Evolutionary conservation across 2,329 filamentous ascomycete genomes (phyloP).

Genomic region (Pestalotiopsis sp.): DNA sequence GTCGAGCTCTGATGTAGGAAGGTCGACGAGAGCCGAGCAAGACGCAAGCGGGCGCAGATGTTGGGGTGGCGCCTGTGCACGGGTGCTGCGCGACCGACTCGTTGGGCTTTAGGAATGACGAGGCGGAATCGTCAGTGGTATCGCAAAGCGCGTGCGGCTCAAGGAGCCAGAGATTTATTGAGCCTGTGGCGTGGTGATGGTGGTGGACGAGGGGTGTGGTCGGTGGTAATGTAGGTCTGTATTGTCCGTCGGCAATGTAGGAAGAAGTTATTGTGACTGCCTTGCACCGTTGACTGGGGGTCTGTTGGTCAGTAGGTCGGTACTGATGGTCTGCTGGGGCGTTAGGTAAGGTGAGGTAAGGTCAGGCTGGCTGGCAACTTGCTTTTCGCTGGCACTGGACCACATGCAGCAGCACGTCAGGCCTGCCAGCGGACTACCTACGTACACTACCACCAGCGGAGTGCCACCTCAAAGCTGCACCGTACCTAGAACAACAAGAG

Average conservation of each 20-base stretch:
- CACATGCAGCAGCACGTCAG: no score
- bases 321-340: neutral
- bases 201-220: neutral
- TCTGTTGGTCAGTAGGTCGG: neutral
- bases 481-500: neutral
- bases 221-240: neutral
- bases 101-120: neutral
- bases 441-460: no score
- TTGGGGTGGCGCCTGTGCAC: neutral
- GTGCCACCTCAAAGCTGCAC: no score
- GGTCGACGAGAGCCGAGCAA: neutral
- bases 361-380: neutral
- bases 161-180: neutral
- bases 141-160: neutral
- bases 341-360: neutral
- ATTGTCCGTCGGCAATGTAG: neutral
- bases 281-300: constrained; percentile 6
- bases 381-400: neutral
- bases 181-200: neutral
- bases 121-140: neutral
- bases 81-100: neutral
- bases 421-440: no score
- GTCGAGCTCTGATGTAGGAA: neutral
- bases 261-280: constrained; percentile 8
- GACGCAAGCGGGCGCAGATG: neutral